Evolutionary conservation across 129 eudicot genomes (phyloP).

Genomic region (Apium graveolens): DNA sequence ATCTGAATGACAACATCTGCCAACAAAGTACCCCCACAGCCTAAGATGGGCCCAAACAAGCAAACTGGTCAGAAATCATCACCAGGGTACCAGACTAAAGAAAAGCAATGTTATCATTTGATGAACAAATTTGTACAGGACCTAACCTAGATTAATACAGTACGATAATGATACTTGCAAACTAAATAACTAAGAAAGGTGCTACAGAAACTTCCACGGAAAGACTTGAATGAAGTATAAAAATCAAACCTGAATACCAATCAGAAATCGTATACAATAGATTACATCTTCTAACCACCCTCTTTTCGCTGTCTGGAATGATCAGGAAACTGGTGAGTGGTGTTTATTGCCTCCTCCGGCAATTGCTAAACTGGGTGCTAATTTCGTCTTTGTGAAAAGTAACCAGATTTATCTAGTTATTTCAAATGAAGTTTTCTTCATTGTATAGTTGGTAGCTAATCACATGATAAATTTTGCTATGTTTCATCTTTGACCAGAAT

Average conservation of each 20-base stretch:
- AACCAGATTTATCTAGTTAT: background rate
- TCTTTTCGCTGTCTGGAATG: background rate
- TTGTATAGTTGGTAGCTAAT: background rate
- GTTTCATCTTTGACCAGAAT: background rate
- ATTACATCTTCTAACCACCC: background rate
- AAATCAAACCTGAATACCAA: background rate
- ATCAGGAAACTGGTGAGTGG: background rate
- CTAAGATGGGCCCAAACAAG: constrained; percentile 27
- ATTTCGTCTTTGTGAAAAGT: background rate
- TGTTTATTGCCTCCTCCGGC: background rate
- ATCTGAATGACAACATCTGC: constrained; percentile 91
- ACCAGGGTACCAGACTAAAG: background rate
- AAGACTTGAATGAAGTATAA: background rate
- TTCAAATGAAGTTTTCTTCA: background rate
- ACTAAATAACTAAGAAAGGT: background rate
- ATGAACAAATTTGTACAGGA: background rate
- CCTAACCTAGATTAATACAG: background rate
- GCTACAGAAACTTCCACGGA: background rate
- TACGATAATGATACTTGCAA: too few species aligned
- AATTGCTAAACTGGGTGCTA: background rate
- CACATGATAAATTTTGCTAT: background rate
- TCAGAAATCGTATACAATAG: background rate
- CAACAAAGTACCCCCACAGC: constrained; percentile 86
- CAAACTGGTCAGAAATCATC: constrained; percentile 10
- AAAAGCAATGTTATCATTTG: background rate